Evolutionary conservation across 2,329 filamentous ascomycete genomes (phyloP).

Genomic region (Botrytis byssoidea): DNA sequence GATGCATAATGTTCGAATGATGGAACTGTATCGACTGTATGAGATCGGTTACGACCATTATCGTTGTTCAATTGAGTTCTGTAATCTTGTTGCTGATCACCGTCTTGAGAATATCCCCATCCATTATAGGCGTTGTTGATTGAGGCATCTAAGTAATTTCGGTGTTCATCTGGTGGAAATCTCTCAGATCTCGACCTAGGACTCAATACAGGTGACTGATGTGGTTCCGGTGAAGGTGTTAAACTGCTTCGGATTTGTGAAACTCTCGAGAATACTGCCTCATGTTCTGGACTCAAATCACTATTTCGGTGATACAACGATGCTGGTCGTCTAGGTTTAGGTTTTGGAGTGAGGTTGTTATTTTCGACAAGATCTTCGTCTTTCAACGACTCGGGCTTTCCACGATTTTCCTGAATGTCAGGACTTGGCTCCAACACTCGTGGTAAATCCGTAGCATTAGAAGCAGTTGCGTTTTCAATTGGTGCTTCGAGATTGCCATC

Average conservation of each 20-base stretch:
- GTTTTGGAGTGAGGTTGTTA: background rate
- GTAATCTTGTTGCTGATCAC: background rate
- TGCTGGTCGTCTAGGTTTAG: background rate
- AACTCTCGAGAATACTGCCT: slow-evolving; percentile 19
- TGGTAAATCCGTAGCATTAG: slow-evolving; percentile 12
- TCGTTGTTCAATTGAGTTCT: background rate
- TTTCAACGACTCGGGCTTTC: background rate
- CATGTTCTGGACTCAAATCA: slow-evolving; percentile 18
- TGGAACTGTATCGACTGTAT: slow-evolving; percentile 34
- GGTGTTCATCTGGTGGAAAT: slow-evolving; percentile 9
- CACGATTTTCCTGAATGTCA: background rate
- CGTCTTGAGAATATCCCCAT: slow-evolving; percentile 1
- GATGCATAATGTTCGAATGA: slow-evolving; percentile 33
- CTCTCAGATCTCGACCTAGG: background rate
- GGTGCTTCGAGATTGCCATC: background rate
- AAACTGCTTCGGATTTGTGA: slow-evolving; percentile 11
- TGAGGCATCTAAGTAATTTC: slow-evolving; percentile 14
- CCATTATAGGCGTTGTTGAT: slow-evolving; percentile 6
- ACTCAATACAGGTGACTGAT: background rate
- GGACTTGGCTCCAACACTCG: slow-evolving; percentile 7
- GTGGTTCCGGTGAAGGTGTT: slow-evolving; percentile 9
- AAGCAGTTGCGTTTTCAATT: slow-evolving; percentile 10
- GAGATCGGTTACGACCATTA: slow-evolving; percentile 12
- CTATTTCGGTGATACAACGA: slow-evolving; percentile 1
- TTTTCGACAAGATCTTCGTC: background rate